These are phyloP conservation scores for Curvularia sp. DNA, from an alignment of 2,329 filamentous ascomycete genomes.

Conservation along the genomic window DNA sequence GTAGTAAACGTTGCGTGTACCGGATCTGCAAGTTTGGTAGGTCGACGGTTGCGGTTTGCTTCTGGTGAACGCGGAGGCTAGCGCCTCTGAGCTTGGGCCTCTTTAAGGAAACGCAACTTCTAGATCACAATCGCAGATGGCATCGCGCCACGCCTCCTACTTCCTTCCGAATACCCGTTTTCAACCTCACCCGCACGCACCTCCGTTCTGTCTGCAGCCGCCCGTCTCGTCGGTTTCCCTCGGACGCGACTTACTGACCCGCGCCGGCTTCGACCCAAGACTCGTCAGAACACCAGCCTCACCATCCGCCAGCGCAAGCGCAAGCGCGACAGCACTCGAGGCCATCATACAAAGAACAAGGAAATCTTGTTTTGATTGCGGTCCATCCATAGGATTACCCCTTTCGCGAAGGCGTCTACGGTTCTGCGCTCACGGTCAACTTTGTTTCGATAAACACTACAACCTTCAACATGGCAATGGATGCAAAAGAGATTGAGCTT, in stretches of 20 bases:
- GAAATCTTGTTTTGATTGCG: neutral
- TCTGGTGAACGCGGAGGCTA: constrained; percentile 29
- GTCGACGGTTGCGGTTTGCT: constrained; percentile 17
- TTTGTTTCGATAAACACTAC: constrained; percentile 3
- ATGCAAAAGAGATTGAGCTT: constrained; percentile 79
- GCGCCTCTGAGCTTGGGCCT: constrained; percentile 24
- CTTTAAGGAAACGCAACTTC: constrained; percentile 26
- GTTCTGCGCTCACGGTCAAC: neutral
- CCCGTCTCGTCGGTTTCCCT: constrained; percentile 7
- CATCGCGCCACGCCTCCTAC: constrained; percentile 9
- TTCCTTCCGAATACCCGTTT: constrained; percentile 2
- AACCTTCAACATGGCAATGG: constrained; percentile 61
- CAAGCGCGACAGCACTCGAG: neutral
- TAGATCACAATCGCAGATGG: constrained; percentile 12
- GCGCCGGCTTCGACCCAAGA: constrained; percentile 11
- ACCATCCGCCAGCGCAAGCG: constrained; percentile 7
- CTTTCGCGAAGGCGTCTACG: constrained; percentile 3
- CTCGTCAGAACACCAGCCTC: constrained; percentile 10
- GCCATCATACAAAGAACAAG: neutral
- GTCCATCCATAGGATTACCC: neutral
- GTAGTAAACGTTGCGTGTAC: constrained; percentile 6
- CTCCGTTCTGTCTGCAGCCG: neutral
- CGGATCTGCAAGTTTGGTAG: constrained; percentile 9
- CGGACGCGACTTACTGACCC: constrained; percentile 16
- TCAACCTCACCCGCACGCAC: constrained; percentile 2